Conservation (phyloP, 1,284 basidiomycete species). For the Porogramme epimiltina region DNA sequence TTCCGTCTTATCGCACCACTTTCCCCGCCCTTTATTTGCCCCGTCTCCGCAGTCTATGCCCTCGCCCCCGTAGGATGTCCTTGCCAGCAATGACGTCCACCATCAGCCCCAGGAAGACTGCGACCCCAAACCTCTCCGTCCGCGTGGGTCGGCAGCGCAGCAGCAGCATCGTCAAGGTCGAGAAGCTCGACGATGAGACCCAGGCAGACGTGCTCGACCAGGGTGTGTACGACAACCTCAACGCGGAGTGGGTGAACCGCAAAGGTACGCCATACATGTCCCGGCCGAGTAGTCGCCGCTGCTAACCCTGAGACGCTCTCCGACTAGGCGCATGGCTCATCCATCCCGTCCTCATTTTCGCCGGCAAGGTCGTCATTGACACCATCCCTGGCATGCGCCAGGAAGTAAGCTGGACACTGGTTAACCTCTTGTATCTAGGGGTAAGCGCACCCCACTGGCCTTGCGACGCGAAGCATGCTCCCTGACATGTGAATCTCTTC, state of each 20-base stretch:
- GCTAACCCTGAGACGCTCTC: not conserved
- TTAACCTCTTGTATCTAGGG: constrained; percentile 90
- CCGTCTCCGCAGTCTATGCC: not conserved
- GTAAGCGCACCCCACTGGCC: constrained; percentile 50
- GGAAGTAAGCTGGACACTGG: constrained; percentile 94
- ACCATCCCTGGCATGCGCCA: constrained; percentile 93
- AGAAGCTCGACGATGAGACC: constrained; percentile 79
- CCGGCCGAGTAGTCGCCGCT: not conserved
- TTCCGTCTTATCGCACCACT: constrained; percentile 15
- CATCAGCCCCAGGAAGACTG: constrained; percentile 26
- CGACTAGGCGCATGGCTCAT: constrained; percentile 93
- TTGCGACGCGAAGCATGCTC: no score
- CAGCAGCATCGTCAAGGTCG: constrained; percentile 85
- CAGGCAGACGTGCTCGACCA: constrained; percentile 83
- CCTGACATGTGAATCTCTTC: constrained; percentile 1
- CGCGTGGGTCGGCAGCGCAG: constrained; percentile 67
- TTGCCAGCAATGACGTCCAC: constrained; percentile 29
- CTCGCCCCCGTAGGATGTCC: constrained; percentile 17
- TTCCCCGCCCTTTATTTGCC: constrained; percentile 1
- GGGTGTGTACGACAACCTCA: constrained; percentile 85
- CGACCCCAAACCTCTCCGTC: constrained; percentile 29
- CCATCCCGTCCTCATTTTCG: constrained; percentile 90
- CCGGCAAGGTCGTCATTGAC: constrained; percentile 93
- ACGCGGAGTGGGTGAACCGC: constrained; percentile 98
- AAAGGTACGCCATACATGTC: constrained; percentile 69